A percentile compares a stretch with the other conserved stretches of the same genome.
These are phyloP conservation scores for Straminergon stramineum DNA, from an alignment of 225 moss, liverwort and hornwort species.

Conservation along the genomic window DNA sequence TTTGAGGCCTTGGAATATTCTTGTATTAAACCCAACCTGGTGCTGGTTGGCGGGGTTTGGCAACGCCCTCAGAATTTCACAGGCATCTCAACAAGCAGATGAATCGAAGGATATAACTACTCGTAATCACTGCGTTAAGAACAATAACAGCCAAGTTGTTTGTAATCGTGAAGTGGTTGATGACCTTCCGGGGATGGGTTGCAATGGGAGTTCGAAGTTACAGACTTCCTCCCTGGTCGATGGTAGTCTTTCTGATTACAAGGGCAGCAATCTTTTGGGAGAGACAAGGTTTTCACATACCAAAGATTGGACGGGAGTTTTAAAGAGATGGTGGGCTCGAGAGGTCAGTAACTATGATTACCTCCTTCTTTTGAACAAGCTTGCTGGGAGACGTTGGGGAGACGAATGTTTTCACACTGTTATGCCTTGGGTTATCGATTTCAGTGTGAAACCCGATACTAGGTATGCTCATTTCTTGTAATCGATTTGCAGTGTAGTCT, in stretches of 20 bases:
- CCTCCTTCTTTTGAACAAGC: slow-evolving; percentile 70
- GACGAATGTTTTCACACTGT: slow-evolving; percentile 85
- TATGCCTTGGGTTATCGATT: slow-evolving; percentile 93
- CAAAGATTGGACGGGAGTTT: slow-evolving; percentile 57
- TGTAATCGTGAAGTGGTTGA: not conserved
- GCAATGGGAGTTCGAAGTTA: not conserved
- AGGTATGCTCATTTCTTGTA: slow-evolving; percentile 14
- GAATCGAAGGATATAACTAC: not conserved
- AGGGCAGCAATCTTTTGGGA: slow-evolving; percentile 26
- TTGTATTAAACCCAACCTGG: slow-evolving; percentile 58
- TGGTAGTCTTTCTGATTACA: slow-evolving; percentile 19
- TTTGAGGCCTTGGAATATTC: slow-evolving; percentile 61
- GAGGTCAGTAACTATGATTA: slow-evolving; percentile 88
- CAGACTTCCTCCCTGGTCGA: not conserved
- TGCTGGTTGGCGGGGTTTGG: slow-evolving; percentile 62
- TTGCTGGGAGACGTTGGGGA: slow-evolving; percentile 79
- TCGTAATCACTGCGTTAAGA: not conserved
- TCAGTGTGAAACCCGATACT: slow-evolving; percentile 62
- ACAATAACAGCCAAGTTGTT: not conserved
- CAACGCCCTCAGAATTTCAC: not conserved
- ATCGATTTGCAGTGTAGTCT: not conserved
- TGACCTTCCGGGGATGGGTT: not conserved
- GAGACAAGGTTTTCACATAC: slow-evolving; percentile 21
- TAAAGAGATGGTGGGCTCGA: slow-evolving; percentile 78
- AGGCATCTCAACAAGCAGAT: not conserved